These are phyloP conservation scores for Aspergillus glaucus DNA, from an alignment of 2,329 filamentous ascomycete genomes.

Conservation along the genomic window DNA sequence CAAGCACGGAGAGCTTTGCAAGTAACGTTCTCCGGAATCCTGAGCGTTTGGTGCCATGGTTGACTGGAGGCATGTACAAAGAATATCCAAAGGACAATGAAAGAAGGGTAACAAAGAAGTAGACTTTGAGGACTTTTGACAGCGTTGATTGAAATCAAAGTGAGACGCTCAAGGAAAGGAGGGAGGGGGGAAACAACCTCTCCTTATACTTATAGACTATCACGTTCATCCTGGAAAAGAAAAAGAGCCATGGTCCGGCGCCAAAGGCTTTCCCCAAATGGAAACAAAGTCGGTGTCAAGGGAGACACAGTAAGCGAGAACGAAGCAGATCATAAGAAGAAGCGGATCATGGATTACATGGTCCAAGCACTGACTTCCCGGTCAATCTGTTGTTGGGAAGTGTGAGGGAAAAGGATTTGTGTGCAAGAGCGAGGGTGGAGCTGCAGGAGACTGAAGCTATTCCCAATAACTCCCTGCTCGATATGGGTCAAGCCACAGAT, in stretches of 20 bases:
- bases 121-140: too few species aligned
- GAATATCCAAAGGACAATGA: not conserved
- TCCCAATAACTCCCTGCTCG: conserved; percentile 1
- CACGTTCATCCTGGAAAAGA: not conserved
- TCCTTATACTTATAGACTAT: not conserved
- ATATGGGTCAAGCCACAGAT: conserved; percentile 14
- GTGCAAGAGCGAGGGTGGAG: too few species aligned
- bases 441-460: conserved; percentile 7
- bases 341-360: not conserved
- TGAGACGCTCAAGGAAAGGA: conserved; percentile 1
- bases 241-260: not conserved
- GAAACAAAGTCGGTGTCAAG: not conserved
- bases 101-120: not conserved
- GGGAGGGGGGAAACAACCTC: not conserved
- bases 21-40: conserved; percentile 24
- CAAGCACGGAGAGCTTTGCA: conserved; percentile 24
- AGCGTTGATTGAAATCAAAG: too few species aligned
- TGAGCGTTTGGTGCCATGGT: conserved; percentile 20
- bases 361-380: not conserved
- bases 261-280: not conserved
- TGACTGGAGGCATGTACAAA: conserved; percentile 15
- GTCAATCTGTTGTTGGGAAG: not conserved
- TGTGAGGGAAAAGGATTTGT: not conserved
- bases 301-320: not conserved
- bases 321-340: not conserved